phyloP scores from a whole-genome alignment of 1,284 basidiomycete genomes.

The Ustilago tritici region DNA sequence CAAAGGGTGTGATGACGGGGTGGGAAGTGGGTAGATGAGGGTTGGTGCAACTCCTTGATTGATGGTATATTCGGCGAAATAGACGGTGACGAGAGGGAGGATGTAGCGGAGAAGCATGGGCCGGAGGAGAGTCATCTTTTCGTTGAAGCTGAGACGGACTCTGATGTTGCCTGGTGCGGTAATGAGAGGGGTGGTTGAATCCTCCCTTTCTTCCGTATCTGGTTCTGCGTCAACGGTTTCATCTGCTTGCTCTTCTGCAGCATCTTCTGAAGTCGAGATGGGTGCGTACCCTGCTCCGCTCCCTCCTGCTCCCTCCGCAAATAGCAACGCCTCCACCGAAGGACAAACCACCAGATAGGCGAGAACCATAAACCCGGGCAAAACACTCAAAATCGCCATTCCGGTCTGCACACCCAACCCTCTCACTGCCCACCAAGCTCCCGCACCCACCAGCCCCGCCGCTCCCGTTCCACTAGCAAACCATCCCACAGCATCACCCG shows the following conservation, averaged over 20 bases:
- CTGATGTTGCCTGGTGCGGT: background rate
- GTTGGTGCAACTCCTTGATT: slow-evolving; percentile 78
- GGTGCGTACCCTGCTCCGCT: slow-evolving; percentile 18
- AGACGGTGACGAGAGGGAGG: slow-evolving; percentile 65
- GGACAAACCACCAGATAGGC: slow-evolving; percentile 57
- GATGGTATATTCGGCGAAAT: slow-evolving; percentile 69
- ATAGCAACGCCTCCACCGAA: slow-evolving; percentile 23
- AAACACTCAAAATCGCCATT: slow-evolving; percentile 73
- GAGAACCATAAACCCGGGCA: slow-evolving; percentile 61
- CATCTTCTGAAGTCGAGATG: slow-evolving; percentile 24
- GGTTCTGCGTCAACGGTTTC: background rate
- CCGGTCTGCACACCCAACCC: slow-evolving; percentile 85
- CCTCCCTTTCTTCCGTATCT: slow-evolving; percentile 1
- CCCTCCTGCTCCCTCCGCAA: background rate
- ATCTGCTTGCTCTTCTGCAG: background rate
- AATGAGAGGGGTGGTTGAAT: background rate
- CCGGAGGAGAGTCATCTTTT: slow-evolving; percentile 62
- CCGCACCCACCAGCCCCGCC: slow-evolving; percentile 90
- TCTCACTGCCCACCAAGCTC: slow-evolving; percentile 93
- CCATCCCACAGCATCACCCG: slow-evolving; percentile 60
- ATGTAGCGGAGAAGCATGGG: slow-evolving; percentile 66
- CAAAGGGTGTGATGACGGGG: slow-evolving; percentile 75
- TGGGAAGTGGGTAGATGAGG: slow-evolving; percentile 87
- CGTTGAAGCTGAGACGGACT: slow-evolving; percentile 47
- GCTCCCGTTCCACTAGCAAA: slow-evolving; percentile 84